Base-by-base conservation (phyloP, 164 flowering plant species). In the Sextonia rubra region DNA sequence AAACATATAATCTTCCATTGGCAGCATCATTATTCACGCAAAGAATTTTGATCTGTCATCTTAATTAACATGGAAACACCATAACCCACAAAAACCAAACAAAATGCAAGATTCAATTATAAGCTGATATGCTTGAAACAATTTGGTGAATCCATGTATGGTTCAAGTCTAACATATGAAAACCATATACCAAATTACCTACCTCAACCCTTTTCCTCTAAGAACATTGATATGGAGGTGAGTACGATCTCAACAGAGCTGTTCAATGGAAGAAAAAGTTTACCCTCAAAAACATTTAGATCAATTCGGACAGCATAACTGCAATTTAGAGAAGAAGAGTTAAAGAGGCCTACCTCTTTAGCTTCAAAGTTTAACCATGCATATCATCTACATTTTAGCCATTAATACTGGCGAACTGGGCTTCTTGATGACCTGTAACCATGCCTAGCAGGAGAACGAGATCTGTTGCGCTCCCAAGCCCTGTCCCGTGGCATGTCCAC, bases 381-480 rank as follows among this genome's bases (percentile, higher is more conserved):
- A 37, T 78, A 79, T 73, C 77, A 66, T 82, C 77, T 78, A 52
- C 37, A 64, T 26, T 64, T n/a, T 74, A 77, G 78, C 79, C 77
- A 77, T 79, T 85, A 88, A 78, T 82, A 76, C 47, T 64, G 83
- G 52, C 81, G 86, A 69, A 76, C 82, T 73, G 96, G 94, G 81
- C 91, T 90, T 84, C 89, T 80, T 64, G 93, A 77, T 60, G 87
- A 83, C 81, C 91, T 79, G 83, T 69, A 78, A 58, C 91, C 84
- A 82, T 83, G 88, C 78, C 92, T 83, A 56, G 75, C 76, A 70
- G 98, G 98, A 60, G 99, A 93, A 27, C 84, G 86, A 60, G 98
- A 90, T 75, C 98, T 84, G 80, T 97, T 91, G 71, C 85, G 77
- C 12, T 73, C 82, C 75, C 83, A 70, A 60, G 73, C 80, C 69